Conservation (phyloP, 2,329 filamentous ascomycete genomes). For the Ophiostoma ips region DNA sequence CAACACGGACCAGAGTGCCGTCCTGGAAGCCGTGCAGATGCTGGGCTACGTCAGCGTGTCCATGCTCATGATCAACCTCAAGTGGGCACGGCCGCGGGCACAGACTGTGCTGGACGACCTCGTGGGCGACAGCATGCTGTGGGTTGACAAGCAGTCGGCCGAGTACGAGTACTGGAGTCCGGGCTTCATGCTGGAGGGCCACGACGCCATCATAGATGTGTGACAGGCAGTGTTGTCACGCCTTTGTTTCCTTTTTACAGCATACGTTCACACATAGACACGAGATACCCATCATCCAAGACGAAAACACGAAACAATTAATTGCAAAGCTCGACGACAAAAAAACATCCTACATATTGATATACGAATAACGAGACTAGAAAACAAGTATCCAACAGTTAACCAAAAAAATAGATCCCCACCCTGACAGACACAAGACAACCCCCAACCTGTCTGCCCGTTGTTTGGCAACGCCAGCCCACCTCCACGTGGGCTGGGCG, state of each 20-base stretch:
- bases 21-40: slow-evolving; percentile 81
- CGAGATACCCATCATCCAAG: background rate
- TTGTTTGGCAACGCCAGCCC: background rate
- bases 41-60: slow-evolving; percentile 80
- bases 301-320: background rate
- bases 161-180: slow-evolving; percentile 95
- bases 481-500: background rate
- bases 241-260: background rate
- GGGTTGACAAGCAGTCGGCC: slow-evolving; percentile 73
- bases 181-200: slow-evolving; percentile 47
- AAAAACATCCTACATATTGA: slow-evolving; percentile 4
- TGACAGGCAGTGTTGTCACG: background rate
- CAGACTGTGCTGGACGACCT: slow-evolving; percentile 84
- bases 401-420: slow-evolving; percentile 1
- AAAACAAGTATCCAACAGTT: slow-evolving; percentile 8
- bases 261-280: background rate
- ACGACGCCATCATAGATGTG: slow-evolving; percentile 16
- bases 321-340: slow-evolving; percentile 1
- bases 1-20: slow-evolving; percentile 83
- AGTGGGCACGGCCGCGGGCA: slow-evolving; percentile 74
- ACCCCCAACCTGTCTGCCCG: background rate
- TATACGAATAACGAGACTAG: slow-evolving; percentile 9
- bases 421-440: background rate
- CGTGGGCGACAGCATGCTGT: slow-evolving; percentile 76
- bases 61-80: slow-evolving; percentile 76